These are phyloP conservation scores for Talaromyces sp. DNA, from an alignment of 2,329 filamentous ascomycete genomes.

Conservation along the genomic window DNA sequence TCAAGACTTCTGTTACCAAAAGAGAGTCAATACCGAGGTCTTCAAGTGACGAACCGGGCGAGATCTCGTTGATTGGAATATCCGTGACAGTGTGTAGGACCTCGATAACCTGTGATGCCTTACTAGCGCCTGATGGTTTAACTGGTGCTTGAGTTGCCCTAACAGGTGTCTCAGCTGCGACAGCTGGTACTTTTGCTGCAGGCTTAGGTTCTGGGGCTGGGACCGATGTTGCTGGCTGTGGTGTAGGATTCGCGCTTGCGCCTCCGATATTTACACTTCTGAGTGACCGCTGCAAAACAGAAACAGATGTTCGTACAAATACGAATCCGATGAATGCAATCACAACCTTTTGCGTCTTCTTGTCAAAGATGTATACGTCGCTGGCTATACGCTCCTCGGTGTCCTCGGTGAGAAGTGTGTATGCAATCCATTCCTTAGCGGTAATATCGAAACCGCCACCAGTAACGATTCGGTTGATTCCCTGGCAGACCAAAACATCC, in stretches of 20 bases:
- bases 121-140: not conserved
- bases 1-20: conserved; percentile 31
- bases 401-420: conserved; percentile 5
- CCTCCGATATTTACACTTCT: conserved; percentile 13
- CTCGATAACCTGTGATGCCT: conserved; percentile 5
- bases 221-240: not conserved
- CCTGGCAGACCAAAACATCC: conserved; percentile 12
- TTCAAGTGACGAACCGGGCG: conserved; percentile 32
- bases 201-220: not conserved
- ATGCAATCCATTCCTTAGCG: conserved; percentile 9
- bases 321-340: conserved; percentile 18
- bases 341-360: conserved; percentile 24
- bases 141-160: not conserved
- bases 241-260: conserved; percentile 12
- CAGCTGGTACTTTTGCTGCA: not conserved
- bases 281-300: conserved; percentile 24
- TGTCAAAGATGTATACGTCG: conserved; percentile 33
- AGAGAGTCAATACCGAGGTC: conserved; percentile 47
- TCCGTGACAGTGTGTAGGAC: conserved; percentile 31
- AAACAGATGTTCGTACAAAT: conserved; percentile 19
- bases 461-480: conserved; percentile 9
- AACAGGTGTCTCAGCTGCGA: not conserved
- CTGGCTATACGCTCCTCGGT: conserved; percentile 17
- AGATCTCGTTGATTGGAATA: conserved; percentile 38
- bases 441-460: conserved; percentile 10